Base-by-base conservation (phyloP, 2,329 filamentous ascomycete genomes). In the Apiospora koreana region DNA sequence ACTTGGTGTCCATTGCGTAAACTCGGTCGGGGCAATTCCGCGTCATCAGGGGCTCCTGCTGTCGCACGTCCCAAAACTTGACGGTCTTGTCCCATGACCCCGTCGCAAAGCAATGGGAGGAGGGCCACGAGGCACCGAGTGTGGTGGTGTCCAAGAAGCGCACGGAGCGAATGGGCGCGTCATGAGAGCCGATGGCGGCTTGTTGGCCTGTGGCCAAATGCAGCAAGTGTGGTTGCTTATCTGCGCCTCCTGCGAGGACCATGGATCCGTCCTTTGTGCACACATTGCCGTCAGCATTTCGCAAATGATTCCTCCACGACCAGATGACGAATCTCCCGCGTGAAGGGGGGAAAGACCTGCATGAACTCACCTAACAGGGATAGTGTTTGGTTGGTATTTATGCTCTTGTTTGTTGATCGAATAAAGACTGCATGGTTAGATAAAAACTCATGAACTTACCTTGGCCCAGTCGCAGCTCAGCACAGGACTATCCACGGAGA, bases 31-130 rank as follows among this genome's bases (percentile, higher is more conserved):
- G 80, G 74, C 85, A 86, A 35, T 81, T 77, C 28, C 88, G 72
- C 21, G 80, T 79, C 28, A 80, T 84, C 69, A 86, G 80, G 7
- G 72, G 69, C 21, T 31, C 18, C 25, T 28, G 79, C 75, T 84
- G 82, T 68, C 87, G 84, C 54, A 88, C 70, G 76, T 89, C 87
- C 87, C 87, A 89, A 79, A 86, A 87, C 75, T 85, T 86, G 74
- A 89, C 81, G 2, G 85, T 88, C 76, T 83, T 84, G 79, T 89
- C 87, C 87, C 87, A 89, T 3, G 86, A 88, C 16, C 78, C 80
- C 9, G 80, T 76, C 42, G 75, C 79, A 68, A 81, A 65, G 66
- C 81, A 71, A 50, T 75, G 74, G 8, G 70, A 71, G 54, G 70
- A 71, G 62, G 65, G 31, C 64, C 74, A 35, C 50, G 74, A 69